These are phyloP conservation scores for Aspergillus indologenus DNA, from an alignment of 495 filamentous ascomycete species.

Conservation along the genomic window DNA sequence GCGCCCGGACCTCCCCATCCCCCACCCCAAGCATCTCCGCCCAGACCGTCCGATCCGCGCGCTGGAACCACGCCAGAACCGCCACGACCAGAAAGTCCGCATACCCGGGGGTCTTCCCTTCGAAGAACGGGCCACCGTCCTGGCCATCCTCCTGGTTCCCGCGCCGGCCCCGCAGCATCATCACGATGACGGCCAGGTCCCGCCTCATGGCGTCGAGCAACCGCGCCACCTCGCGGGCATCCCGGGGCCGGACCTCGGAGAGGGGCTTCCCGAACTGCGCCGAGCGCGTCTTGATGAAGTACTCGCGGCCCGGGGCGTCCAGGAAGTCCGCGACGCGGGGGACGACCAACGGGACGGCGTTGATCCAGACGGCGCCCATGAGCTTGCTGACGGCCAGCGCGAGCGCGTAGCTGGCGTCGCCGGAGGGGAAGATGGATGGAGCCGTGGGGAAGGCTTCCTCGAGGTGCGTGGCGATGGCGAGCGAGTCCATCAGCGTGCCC, in stretches of 20 bases:
- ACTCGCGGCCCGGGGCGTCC: conserved; percentile 29
- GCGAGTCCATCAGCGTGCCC: conserved; percentile 33
- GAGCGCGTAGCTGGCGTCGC: conserved; percentile 31
- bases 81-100: conserved; percentile 26
- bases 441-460: conserved; percentile 30
- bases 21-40: conserved; percentile 21
- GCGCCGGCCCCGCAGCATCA: conserved; percentile 26
- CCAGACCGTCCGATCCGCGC: conserved; percentile 22
- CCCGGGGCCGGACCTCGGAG: conserved; percentile 7
- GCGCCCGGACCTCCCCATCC: conserved; percentile 21
- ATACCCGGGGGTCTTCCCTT: conserved; percentile 27
- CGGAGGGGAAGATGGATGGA: conserved; percentile 28
- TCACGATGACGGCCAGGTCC: conserved; percentile 14
- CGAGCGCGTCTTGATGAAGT: conserved; percentile 28
- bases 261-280: conserved; percentile 30
- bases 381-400: conserved; percentile 16
- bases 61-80: conserved; percentile 23
- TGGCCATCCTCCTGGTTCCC: conserved; percentile 21
- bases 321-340: conserved; percentile 23
- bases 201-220: conserved; percentile 20
- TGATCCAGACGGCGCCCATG: not conserved
- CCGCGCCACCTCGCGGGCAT: conserved; percentile 13
- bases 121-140: conserved; percentile 25
- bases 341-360: conserved; percentile 14
- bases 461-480: conserved; percentile 34